phyloP scores from a whole-genome alignment of 768 basidiomycete genomes.

The Leccinum olivaceopallidum region DNA sequence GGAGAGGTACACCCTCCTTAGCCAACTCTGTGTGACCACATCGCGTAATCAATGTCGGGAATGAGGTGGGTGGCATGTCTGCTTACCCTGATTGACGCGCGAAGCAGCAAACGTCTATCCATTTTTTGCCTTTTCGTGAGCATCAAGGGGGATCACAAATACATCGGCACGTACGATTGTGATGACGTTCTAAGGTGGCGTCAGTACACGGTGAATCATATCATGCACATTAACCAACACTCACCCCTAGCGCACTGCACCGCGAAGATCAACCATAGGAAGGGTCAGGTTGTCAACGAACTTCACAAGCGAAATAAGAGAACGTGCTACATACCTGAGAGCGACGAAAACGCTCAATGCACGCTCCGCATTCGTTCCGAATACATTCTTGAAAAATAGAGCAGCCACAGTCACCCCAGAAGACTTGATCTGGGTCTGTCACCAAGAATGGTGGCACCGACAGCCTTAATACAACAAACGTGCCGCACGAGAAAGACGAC shows the following conservation, averaged over 20 bases:
- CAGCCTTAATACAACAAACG: neutral
- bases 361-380: slow-evolving; percentile 51
- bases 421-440: slow-evolving; percentile 44
- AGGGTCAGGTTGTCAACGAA: neutral
- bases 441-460: neutral
- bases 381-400: slow-evolving; percentile 60
- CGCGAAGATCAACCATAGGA: neutral
- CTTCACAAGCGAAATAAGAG: neutral
- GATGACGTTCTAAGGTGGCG: slow-evolving; percentile 29
- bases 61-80: too few relatives aligned
- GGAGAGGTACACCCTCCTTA: slow-evolving; percentile 62
- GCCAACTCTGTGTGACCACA: slow-evolving; percentile 45
- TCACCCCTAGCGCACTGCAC: slow-evolving; percentile 38
- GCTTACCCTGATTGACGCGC: slow-evolving; percentile 52
- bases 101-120: slow-evolving; percentile 50
- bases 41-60: neutral
- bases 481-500: neutral
- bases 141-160: neutral
- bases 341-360: slow-evolving; percentile 60
- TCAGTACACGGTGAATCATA: slow-evolving; percentile 6
- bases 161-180: slow-evolving; percentile 26
- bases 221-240: neutral
- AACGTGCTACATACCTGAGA: slow-evolving; percentile 40
- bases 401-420: slow-evolving; percentile 59
- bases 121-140: neutral